Base-by-base conservation (phyloP, 306 rosid genomes). In the Fragaria vesca region DNA sequence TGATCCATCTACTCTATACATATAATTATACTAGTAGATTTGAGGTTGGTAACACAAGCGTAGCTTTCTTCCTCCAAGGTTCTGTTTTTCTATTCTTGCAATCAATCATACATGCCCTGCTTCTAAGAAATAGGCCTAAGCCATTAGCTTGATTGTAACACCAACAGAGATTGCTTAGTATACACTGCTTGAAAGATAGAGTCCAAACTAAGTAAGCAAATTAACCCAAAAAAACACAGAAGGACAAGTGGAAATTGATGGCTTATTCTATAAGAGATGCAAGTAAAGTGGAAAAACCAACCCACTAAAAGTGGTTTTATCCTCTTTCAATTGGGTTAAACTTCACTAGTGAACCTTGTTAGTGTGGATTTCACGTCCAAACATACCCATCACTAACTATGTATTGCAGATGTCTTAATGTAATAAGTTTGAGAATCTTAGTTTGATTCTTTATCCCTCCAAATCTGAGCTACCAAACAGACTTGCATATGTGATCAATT, bases 231-330 rank as follows among this genome's bases (percentile, higher is more conserved):
- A 63, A 61, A 42, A 12, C 61, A 58, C 28, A 76, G 6, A 32
- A 12, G 32, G 7, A 40, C 66, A 57, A 32, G 47, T 73, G 4
- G 12, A 54, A 63, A 58, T 62, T 46, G 76, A 26, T 92, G 79
- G 83, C 96, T 85, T 89, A 76, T 79, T 85, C 74, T 77, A 72
- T 76, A 90, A 89, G 92, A 81, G 92, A 93, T 89, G 93, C 78
- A 76, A 92, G 93, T 80, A 87, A 82, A 80, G 40, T 73, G 76
- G 81, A 70, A 72, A 55, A 47, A 76, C 75, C 78, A 74, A 42
- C 69, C 48, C 55, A 73, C 78, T 71, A 51, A 76, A 76, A 82
- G 52, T 78, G 55, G 76, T 83, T 86, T 86, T 26, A 82, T 82
- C 83, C 66, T 75, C 80, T 85, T 83, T 86, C 71, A 28, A 32